Evolutionary conservation across 2,329 filamentous ascomycete genomes (phyloP).

Genomic region (Sporothrix globosa): DNA sequence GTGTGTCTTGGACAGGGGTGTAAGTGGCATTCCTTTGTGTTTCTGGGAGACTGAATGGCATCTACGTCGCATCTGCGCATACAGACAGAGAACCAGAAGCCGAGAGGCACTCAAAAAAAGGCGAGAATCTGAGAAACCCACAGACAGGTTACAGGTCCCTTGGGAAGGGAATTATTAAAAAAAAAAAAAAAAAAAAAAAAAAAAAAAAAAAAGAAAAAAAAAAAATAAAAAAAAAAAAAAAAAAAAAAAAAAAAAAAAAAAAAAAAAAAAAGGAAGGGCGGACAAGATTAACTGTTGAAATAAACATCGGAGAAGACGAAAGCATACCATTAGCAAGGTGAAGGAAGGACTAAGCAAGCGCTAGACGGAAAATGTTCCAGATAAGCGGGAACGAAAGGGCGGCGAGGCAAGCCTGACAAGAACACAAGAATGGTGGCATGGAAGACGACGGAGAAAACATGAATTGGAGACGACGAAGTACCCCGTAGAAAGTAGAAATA

Average conservation of each 20-base stretch:
- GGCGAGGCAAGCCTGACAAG: not conserved
- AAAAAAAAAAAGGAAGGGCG: not conserved
- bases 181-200: not conserved
- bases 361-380: conserved; percentile 11
- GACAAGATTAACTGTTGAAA: too few relatives aligned
- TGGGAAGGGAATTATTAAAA: not conserved
- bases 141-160: not conserved
- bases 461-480: not conserved
- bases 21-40: not conserved
- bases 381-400: conserved; percentile 2
- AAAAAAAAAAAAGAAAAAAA: not conserved
- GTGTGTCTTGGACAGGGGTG: conserved; percentile 17
- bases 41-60: not conserved
- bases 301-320: too few relatives aligned
- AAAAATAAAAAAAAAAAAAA: not conserved
- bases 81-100: too few relatives aligned
- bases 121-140: not conserved
- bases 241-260: not conserved
- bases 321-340: too few relatives aligned
- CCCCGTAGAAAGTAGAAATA: too few relatives aligned
- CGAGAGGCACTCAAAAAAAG: too few relatives aligned
- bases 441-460: not conserved
- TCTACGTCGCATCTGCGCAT: too few relatives aligned
- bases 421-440: not conserved
- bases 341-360: too few relatives aligned